A percentile compares a stretch with the other conserved stretches of the same genome.
Evolutionary conservation across 768 basidiomycete species (phyloP).

Genomic region (Rhizopogon roseolus): DNA sequence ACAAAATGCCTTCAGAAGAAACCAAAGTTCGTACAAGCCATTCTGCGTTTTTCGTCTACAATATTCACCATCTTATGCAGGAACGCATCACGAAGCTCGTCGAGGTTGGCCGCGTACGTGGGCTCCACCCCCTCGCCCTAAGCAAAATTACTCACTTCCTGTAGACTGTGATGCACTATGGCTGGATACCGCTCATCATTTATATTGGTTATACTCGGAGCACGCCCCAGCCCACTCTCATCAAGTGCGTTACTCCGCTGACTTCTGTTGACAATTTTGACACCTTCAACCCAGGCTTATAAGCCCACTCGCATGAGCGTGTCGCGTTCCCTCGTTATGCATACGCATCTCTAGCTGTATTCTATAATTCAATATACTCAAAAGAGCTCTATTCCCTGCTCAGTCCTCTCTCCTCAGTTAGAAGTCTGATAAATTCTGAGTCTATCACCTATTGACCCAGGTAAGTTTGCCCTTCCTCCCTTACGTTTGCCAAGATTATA

Average conservation of each 20-base stretch:
- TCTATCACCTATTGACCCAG: not conserved
- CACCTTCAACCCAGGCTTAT: slow-evolving; percentile 58
- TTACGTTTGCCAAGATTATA: slow-evolving; percentile 46
- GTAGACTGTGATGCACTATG: slow-evolving; percentile 88
- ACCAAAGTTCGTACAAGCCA: slow-evolving; percentile 56
- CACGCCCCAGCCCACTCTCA: slow-evolving; percentile 90
- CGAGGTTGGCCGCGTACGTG: slow-evolving; percentile 75
- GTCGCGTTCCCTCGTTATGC: slow-evolving; percentile 3
- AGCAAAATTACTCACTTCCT: slow-evolving; percentile 1
- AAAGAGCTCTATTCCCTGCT: slow-evolving; percentile 1
- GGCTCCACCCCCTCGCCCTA: not conserved
- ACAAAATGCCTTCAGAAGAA: slow-evolving; percentile 82
- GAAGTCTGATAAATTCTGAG: not conserved
- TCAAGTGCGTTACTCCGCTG: slow-evolving; percentile 67
- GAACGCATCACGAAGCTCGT: slow-evolving; percentile 80
- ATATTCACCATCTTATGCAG: slow-evolving; percentile 29
- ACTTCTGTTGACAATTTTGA: slow-evolving; percentile 1
- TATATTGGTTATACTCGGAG: slow-evolving; percentile 92
- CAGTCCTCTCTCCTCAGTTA: not conserved
- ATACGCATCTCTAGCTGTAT: slow-evolving; percentile 18
- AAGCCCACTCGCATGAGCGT: slow-evolving; percentile 80
- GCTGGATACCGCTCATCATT: slow-evolving; percentile 96
- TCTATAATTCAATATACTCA: slow-evolving; percentile 18
- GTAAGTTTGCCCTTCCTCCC: slow-evolving; percentile 24
- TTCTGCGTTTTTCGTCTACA: not conserved